Conservation (phyloP, 1,284 basidiomycete genomes). For the Boletus sp. region DNA sequence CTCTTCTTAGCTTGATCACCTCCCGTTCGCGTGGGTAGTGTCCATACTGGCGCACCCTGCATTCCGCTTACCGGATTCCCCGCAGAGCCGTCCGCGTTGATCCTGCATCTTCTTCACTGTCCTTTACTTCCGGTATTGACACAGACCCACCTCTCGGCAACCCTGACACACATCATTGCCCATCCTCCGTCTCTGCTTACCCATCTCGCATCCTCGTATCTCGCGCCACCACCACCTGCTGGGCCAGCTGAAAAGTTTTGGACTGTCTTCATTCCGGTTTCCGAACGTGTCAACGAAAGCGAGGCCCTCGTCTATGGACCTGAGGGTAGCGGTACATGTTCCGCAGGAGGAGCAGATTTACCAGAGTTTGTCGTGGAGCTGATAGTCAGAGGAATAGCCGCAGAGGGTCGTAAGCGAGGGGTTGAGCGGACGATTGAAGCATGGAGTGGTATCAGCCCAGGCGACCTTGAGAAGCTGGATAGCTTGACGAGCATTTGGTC, state of each 20-base stretch:
- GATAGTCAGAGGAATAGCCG: constrained; percentile 43
- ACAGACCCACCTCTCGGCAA: constrained; percentile 60
- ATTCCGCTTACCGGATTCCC: constrained; percentile 5
- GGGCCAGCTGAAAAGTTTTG: constrained; percentile 68
- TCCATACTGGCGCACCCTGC: constrained; percentile 1
- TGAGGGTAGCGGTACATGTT: constrained; percentile 48
- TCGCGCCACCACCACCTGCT: constrained; percentile 62
- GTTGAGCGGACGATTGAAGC: constrained; percentile 63
- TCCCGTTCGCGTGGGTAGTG: constrained; percentile 44
- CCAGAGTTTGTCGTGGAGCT: constrained; percentile 61
- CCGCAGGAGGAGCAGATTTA: constrained; percentile 22
- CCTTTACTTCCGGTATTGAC: constrained; percentile 53
- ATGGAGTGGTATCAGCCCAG: constrained; percentile 46
- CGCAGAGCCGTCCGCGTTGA: constrained; percentile 60
- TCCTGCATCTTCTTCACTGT: constrained; percentile 58
- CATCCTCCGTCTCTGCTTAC: constrained; percentile 62
- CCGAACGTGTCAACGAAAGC: constrained; percentile 55
- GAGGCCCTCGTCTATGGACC: constrained; percentile 58
- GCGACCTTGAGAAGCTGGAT: constrained; percentile 46
- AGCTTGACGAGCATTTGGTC: constrained; percentile 47
- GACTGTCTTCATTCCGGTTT: constrained; percentile 64
- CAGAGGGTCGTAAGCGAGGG: constrained; percentile 44
- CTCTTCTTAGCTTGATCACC: constrained; percentile 42
- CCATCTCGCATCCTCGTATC: constrained; percentile 63
- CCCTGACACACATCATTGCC: constrained; percentile 60